Percentiles rank a stretch among this genome's conserved stretches.
These are phyloP conservation scores for Coffea eugenioides DNA, from an alignment of 257 asterid species.

Conservation along the genomic window DNA sequence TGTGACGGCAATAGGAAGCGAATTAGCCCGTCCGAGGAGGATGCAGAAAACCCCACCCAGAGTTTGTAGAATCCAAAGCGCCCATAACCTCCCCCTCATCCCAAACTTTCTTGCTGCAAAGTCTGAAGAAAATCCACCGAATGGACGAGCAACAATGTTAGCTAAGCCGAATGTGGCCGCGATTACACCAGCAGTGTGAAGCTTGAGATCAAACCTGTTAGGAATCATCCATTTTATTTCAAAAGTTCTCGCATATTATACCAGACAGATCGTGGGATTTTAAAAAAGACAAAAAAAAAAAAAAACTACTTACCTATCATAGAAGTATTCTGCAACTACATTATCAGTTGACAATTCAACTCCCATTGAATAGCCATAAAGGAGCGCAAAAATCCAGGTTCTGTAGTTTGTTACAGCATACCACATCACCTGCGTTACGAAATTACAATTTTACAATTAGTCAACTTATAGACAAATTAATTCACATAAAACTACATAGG, in stretches of 20 bases:
- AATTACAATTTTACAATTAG: neutral
- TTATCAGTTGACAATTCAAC: constrained; percentile 60
- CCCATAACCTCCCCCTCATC: constrained; percentile 72
- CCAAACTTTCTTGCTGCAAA: constrained; percentile 43
- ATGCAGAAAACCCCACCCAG: constrained; percentile 58
- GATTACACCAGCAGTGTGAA: constrained; percentile 48
- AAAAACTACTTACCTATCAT: constrained; percentile 33
- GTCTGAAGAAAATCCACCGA: constrained; percentile 59
- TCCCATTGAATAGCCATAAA: constrained; percentile 75
- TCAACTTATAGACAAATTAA: neutral
- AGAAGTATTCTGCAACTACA: constrained; percentile 60
- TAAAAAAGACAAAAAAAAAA: neutral
- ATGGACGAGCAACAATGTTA: constrained; percentile 50
- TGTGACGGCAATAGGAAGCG: constrained; percentile 38
- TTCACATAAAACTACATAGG: neutral
- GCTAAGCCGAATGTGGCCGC: constrained; percentile 70
- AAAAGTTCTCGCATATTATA: neutral
- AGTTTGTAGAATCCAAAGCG: constrained; percentile 52
- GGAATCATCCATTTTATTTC: no score
- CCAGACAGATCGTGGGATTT: neutral
- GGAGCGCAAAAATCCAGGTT: constrained; percentile 62
- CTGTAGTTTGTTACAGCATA: constrained; percentile 61
- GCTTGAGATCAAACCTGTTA: constrained; percentile 51
- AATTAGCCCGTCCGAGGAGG: constrained; percentile 40
- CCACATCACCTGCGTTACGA: constrained; percentile 40